Base-by-base conservation (phyloP, 139 green algal species). In the Picochlorum sp. region DNA sequence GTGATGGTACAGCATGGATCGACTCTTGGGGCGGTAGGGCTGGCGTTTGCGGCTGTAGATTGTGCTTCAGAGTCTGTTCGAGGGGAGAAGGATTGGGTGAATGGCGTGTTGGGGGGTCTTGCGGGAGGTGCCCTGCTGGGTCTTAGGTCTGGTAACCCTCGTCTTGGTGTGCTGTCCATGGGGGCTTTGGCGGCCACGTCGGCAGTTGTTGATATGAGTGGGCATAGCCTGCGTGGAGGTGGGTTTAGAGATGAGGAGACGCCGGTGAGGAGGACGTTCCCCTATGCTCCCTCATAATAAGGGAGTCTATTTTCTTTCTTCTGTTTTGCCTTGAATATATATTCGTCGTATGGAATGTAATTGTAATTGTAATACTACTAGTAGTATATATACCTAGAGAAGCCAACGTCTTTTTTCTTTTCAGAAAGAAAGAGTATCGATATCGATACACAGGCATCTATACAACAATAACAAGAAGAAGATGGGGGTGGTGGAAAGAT, bases 51-150 rank as follows among this genome's bases (percentile, higher is more conserved):
- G 14, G 50, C 56, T 2, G 66, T 77, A 21, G 77, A 84, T 38
- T 78, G 71, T 62, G 56, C 67, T 61, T 59, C 62, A 15, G 71
- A 78, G 65, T 69, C 30, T 44, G 51, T 70, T 45, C 60, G 71
- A 57, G 77, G 71, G 47, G 80, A 80, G 60, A 79, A 75, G 63
- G 77, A 84, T 41, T 55, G 59, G 30, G 41, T 69, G 57, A 84
- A 84, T 41, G 77, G 77, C 5, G 55, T 64, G 3, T 30, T 80
- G 20, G 77, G 62, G 14, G 67, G 75, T 21, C 34, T 51, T 8
- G 71, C 67, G 3, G 68, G 69, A 15, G 77, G 77, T 21, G 56
- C 37, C 18, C 58, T 74, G 47, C 56, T 84, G 10, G 77, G 77
- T 21, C 31, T 83, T 38, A 60, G 75, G 4, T 58, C 77, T 3